Evolutionary conservation across 108 stramenopile species (phyloP).

Genomic region (Aurantiochytrium sp.): DNA sequence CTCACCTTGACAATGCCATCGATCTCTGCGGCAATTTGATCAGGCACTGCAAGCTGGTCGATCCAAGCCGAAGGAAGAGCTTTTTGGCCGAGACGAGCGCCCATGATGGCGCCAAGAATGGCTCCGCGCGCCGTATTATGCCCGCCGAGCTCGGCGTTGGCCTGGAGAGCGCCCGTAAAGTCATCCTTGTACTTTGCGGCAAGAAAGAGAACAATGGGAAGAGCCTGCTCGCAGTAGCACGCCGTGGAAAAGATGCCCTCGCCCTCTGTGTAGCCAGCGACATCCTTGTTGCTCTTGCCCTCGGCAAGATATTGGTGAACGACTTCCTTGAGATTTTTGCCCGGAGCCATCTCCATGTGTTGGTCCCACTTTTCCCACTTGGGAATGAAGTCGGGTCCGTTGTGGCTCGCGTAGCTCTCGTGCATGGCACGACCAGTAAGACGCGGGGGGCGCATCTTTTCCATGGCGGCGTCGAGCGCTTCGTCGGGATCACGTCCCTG

Average conservation of each 20-base stretch:
- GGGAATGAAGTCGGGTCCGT: conserved; percentile 30
- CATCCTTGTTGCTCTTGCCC: conserved; percentile 23
- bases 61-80: background rate
- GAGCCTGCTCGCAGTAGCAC: conserved; percentile 37
- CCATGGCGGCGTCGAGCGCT: conserved; percentile 29
- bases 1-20: background rate
- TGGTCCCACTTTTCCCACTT: conserved; percentile 33
- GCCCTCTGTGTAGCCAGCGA: conserved; percentile 15
- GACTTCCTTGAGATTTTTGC: conserved; percentile 21
- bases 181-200: conserved; percentile 32
- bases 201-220: conserved; percentile 27
- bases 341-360: conserved; percentile 22
- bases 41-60: background rate
- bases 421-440: conserved; percentile 27
- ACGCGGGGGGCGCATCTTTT: conserved; percentile 32
- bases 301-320: conserved; percentile 21
- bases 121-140: conserved; percentile 31
- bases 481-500: background rate
- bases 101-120: conserved; percentile 34
- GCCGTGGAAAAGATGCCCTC: conserved; percentile 23
- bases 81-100: background rate
- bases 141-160: conserved; percentile 28
- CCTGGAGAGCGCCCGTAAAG: conserved; percentile 19
- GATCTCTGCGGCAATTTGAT: background rate
- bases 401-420: conserved; percentile 24